Evolutionary conservation across 164 flowering plant genomes (phyloP), one percentile per base, ranked within the genome.

Genomic region (Macadamia tetraphylla): DNA sequence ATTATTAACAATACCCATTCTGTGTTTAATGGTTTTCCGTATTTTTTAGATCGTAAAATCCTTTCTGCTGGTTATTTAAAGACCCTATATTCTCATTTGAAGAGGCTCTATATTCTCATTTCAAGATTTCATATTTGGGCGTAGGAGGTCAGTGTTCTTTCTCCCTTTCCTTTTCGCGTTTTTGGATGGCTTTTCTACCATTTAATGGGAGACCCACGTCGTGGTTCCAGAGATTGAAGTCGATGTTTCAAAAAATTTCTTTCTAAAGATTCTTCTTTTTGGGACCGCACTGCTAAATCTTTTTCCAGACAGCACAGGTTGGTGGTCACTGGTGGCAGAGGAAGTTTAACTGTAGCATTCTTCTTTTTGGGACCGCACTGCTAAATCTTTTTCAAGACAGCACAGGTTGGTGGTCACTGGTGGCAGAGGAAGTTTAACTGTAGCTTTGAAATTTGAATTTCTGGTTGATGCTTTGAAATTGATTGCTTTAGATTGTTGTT

Each of bases 131-230:
- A 14, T 13, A 29, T 29, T 51, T 35, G 46, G 43, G 43, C 4
- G 0, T 30, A 29, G 70, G 62, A 23, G 46, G 46, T 67, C 64
- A 12, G 29, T 40, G 9, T 48, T 63, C 13, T 51, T 72, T 71
- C 23, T 23, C 23, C 23, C 23, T 23, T 23, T 23, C 23, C 23
- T 23, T 23, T 23, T 23, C 23, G 0, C 52, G 71, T 68, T 11
- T 60, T 56, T 58, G 44, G 18, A 62, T n/a, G 64, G 30, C 42
- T 60, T 72, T 64, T 61, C 44, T 69, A 35, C 40, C 10, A 52
- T 69, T 68, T 60, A 51, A 69, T 31, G 73, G 29, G 51, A 66
- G 64, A 43, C 64, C 64, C 64, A 53, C 29, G 68, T 66, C 31
- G 57, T 65, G 52, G 48, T 58, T 60, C 15, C 52, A 65, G 31